A percentile compares a stretch with the other conserved stretches of the same genome.
Evolutionary conservation across 129 eudicot genomes (phyloP).

Genomic region (Oenanthe sinensis): DNA sequence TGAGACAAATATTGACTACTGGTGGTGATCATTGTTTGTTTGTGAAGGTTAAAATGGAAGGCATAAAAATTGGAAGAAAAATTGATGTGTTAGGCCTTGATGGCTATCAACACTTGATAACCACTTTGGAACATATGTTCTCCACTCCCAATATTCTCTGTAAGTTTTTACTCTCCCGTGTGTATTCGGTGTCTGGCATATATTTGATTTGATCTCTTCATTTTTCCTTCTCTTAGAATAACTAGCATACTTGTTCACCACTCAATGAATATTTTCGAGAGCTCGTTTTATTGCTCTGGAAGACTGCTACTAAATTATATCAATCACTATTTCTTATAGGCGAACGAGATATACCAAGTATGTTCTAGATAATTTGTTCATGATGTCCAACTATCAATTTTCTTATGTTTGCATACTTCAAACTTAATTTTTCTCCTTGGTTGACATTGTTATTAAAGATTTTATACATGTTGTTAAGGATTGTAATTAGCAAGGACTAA

Average conservation of each 20-base stretch:
- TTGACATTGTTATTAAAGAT: too few species aligned
- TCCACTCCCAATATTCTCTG: neutral
- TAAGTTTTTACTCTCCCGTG: neutral
- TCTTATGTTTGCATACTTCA: too few species aligned
- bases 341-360: too few species aligned
- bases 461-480: neutral
- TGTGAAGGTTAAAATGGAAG: conserved; percentile 9
- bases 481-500: neutral
- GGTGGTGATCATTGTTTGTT: neutral
- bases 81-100: neutral
- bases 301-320: too few species aligned
- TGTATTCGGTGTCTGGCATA: neutral
- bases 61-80: neutral
- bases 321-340: too few species aligned
- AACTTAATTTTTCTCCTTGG: too few species aligned
- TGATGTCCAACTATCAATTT: too few species aligned
- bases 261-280: too few species aligned
- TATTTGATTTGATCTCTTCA: neutral
- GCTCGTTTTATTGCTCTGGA: too few species aligned
- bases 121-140: conserved; percentile 3
- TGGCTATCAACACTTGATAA: neutral
- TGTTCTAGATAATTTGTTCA: too few species aligned
- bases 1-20: neutral
- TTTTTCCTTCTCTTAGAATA: neutral
- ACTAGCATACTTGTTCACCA: too few species aligned